A percentile compares a stretch with the other conserved stretches of the same genome.
Evolutionary conservation across 345 rosid genomes (phyloP).

Genomic region (Balakata baccata): DNA sequence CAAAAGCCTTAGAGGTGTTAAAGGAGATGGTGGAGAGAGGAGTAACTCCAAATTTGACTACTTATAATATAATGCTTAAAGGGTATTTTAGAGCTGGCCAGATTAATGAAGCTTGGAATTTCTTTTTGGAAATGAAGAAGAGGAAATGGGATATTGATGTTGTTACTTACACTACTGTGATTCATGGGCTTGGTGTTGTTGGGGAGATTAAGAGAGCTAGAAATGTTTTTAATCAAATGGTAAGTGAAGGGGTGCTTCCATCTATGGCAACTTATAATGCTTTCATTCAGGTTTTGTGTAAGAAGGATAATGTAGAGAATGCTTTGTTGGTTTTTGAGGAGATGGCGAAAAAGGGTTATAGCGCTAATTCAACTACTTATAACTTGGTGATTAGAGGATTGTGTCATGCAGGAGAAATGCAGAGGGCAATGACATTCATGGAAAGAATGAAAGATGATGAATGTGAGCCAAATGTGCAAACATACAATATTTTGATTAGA

Average conservation of each 20-base stretch:
- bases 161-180: conserved; percentile 67
- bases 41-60: conserved; percentile 51
- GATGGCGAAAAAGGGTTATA: conserved; percentile 72
- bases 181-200: conserved; percentile 72
- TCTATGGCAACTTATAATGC: conserved; percentile 85
- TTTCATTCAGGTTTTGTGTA: conserved; percentile 81
- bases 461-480: conserved; percentile 76
- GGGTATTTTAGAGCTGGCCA: conserved; percentile 82
- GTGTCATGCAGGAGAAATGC: conserved; percentile 68
- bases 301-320: conserved; percentile 77
- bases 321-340: conserved; percentile 67
- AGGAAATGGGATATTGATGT: conserved; percentile 71
- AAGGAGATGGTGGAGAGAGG: conserved; percentile 85
- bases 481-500: conserved; percentile 64
- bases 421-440: conserved; percentile 57
- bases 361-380: conserved; percentile 62
- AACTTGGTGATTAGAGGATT: conserved; percentile 76
- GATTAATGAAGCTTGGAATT: conserved; percentile 70
- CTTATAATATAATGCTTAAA: conserved; percentile 71
- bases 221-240: conserved; percentile 68
- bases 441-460: conserved; percentile 59
- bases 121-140: conserved; percentile 87
- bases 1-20: conserved; percentile 69
- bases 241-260: conserved; percentile 71
- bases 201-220: conserved; percentile 67